Evolutionary conservation across 192 early-diverging fungal genomes (phyloP), one percentile per base, ranked within the genome.

Genomic region (Cladochytrium replicatum): DNA sequence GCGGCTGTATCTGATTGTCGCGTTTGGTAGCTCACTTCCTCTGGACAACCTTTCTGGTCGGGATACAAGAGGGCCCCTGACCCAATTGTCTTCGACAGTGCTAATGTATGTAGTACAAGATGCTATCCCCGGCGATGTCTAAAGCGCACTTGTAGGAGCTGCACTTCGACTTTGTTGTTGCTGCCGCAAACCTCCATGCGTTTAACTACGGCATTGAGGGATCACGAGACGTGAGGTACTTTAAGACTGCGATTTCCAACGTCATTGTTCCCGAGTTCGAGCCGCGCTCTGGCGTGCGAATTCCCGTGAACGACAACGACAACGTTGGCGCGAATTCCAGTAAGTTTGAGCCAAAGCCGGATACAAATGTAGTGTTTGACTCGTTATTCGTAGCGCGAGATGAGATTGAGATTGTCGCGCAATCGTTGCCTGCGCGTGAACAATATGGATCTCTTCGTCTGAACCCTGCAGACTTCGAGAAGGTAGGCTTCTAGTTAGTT

Each of bases 201-300:
- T 93, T 86, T 69, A 97, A 93, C 72, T 99, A 91, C 66, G 92
- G 90, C 9, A 71, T 99, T 46, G 84, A 86, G 60, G 89, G 84
- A 63, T 46, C 45, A 34, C 43, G 68, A 26, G 89, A 93, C 67
- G 65, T 60, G 30, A 81, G 85, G 41, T 67, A 77, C 24, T 84
- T 93, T 72, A 69, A 68, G 39, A 47, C 66, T 8, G 62, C 74
- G 0, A 68, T 92, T 1, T 60, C 61, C 0, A 69, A 61, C 2
- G 65, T 89, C 11, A 52, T 64, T 22, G 84, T 97, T 8, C 86
- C 89, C 7, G 68, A 77, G 66, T 99, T 97, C 67, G 62, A 51
- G 48, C 93, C 93, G 31, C 88, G 84, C 73, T 60, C 74, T 21
- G 92, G 93, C 40, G 96, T 99, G 59, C 90, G 85, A 77, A 99